These are phyloP conservation scores for Boletus rubescentipes DNA, from an alignment of 768 basidiomycete genomes.

Conservation along the genomic window DNA sequence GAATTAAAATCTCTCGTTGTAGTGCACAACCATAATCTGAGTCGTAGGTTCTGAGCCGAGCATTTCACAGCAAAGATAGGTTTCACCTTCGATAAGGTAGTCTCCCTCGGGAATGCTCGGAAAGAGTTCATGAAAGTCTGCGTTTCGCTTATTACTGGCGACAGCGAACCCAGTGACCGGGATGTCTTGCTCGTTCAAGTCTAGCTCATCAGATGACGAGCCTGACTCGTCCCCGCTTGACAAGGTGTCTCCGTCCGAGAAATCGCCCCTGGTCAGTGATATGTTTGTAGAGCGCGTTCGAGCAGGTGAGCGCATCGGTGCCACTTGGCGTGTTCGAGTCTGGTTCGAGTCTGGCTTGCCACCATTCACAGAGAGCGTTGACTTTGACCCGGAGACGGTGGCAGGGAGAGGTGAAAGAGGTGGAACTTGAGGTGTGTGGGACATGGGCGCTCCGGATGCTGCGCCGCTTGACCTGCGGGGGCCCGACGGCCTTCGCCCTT, in stretches of 20 bases:
- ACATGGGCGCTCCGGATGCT: constrained; percentile 66
- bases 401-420: constrained; percentile 27
- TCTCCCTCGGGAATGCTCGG: constrained; percentile 88
- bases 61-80: background rate
- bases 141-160: constrained; percentile 90
- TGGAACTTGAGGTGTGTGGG: constrained; percentile 51
- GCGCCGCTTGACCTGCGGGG: constrained; percentile 51
- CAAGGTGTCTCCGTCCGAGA: constrained; percentile 29
- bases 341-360: constrained; percentile 9
- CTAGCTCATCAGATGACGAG: constrained; percentile 36
- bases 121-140: constrained; percentile 95
- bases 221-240: constrained; percentile 33
- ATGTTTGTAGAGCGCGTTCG: constrained; percentile 17
- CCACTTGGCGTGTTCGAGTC: background rate
- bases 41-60: background rate
- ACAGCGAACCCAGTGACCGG: constrained; percentile 97
- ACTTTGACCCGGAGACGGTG: constrained; percentile 17
- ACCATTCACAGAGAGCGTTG: constrained; percentile 16
- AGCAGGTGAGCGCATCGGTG: constrained; percentile 10
- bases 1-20: constrained; percentile 94
- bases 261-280: constrained; percentile 22
- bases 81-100: constrained; percentile 94
- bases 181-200: constrained; percentile 58
- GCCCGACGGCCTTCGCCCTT: constrained; percentile 13
- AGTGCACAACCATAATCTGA: constrained; percentile 97